Conservation (phyloP, 371 early-diverging fungal species). For the Dichotomocladium elegans region DNA sequence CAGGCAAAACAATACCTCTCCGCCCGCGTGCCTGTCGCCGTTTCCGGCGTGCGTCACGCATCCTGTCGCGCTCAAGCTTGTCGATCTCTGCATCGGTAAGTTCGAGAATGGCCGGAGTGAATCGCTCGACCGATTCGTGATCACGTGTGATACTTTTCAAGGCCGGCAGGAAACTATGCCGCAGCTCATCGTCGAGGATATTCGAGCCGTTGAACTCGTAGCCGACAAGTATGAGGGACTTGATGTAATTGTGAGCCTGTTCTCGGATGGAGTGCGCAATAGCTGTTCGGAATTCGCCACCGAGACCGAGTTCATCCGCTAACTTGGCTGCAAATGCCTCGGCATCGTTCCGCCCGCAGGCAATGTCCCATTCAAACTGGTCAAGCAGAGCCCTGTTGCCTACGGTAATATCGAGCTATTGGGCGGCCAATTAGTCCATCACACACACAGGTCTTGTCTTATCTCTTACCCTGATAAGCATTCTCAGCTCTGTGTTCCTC, state of each 20-base stretch:
- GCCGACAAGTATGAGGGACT: conserved; percentile 78
- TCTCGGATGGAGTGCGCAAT: conserved; percentile 94
- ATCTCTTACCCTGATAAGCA: conserved; percentile 50
- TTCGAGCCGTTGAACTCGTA: conserved; percentile 63
- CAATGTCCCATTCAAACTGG: conserved; percentile 93
- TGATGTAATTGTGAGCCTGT: conserved; percentile 81
- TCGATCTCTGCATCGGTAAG: conserved; percentile 74
- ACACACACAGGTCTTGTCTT: background rate
- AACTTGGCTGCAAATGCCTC: conserved; percentile 73
- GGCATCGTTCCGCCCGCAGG: conserved; percentile 66
- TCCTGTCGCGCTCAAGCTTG: conserved; percentile 74
- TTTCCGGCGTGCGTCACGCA: conserved; percentile 73
- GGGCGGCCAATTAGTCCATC: conserved; percentile 15
- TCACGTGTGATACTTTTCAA: conserved; percentile 51
- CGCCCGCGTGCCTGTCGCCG: conserved; percentile 79
- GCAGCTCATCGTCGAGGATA: conserved; percentile 75
- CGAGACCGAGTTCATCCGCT: conserved; percentile 64
- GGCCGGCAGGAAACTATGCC: conserved; percentile 66
- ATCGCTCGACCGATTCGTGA: conserved; percentile 45
- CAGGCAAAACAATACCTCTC: conserved; percentile 62
- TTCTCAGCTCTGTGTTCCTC: conserved; percentile 32
- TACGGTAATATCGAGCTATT: conserved; percentile 30
- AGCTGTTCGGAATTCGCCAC: conserved; percentile 82
- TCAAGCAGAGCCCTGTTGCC: conserved; percentile 79
- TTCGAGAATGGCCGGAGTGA: conserved; percentile 64